Evolutionary conservation across 805 yeast genomes (phyloP).

Genomic region (Lipomyces kockii): DNA sequence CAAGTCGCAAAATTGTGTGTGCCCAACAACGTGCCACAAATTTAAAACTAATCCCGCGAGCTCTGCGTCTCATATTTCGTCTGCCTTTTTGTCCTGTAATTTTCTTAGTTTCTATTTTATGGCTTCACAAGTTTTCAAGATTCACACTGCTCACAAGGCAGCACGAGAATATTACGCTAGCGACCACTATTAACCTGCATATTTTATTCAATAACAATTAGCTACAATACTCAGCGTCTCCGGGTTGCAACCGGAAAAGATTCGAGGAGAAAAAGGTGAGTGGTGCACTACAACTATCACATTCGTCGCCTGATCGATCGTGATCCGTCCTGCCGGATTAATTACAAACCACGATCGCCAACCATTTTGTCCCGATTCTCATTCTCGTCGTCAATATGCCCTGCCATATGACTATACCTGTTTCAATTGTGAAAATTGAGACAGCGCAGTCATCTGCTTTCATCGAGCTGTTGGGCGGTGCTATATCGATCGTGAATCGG

Average conservation of each 20-base stretch:
- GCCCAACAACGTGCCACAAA: conserved; percentile 2
- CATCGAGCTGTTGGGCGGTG: not conserved
- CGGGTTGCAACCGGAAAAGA: not conserved
- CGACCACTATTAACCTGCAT: not conserved
- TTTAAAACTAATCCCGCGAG: not conserved
- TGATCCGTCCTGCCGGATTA: not conserved
- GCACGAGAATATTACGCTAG: not conserved
- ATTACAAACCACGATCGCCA: not conserved
- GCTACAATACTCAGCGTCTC: not conserved
- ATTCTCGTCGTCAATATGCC: not conserved
- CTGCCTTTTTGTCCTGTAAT: not conserved
- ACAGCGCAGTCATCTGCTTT: not conserved
- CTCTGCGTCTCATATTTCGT: not conserved
- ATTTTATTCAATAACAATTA: not conserved
- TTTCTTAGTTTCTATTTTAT: not conserved
- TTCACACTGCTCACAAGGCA: not conserved
- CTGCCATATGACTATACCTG: not conserved
- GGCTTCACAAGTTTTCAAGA: not conserved
- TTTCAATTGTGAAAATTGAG: not conserved
- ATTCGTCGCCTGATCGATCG: not conserved
- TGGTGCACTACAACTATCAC: not conserved
- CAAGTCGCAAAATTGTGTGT: not conserved
- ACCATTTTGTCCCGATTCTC: not conserved
- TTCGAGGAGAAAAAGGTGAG: not conserved
- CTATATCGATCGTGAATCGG: not conserved